A percentile compares a stretch with the other conserved stretches of the same genome.
These are phyloP conservation scores for Zangia roseola DNA, from an alignment of 768 basidiomycete species.

Conservation along the genomic window DNA sequence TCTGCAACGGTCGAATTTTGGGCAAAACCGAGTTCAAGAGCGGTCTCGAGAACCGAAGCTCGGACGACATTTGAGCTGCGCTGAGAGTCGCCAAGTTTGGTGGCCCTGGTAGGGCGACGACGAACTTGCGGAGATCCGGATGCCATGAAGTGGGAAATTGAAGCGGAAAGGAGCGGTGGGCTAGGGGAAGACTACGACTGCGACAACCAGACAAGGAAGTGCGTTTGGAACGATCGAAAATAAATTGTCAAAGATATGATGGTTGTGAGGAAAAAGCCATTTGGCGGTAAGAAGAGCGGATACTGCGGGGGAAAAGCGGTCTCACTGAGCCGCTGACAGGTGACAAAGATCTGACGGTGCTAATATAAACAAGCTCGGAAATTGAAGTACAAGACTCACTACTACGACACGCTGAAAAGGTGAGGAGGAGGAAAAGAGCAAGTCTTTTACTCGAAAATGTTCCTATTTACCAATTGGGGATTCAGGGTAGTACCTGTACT, in stretches of 20 bases:
- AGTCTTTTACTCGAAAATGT: neutral
- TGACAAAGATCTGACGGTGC: neutral
- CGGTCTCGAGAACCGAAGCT: slow-evolving; percentile 73
- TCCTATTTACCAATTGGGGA: slow-evolving; percentile 5
- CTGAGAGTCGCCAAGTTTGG: slow-evolving; percentile 7
- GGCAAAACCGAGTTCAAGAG: slow-evolving; percentile 64
- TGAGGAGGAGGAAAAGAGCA: slow-evolving; percentile 6
- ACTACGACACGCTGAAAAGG: slow-evolving; percentile 5
- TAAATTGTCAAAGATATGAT: slow-evolving; percentile 12
- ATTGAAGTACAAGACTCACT: slow-evolving; percentile 3
- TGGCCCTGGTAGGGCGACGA: slow-evolving; percentile 29
- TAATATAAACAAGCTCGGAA: neutral
- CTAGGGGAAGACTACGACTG: slow-evolving; percentile 1
- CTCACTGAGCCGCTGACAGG: slow-evolving; percentile 8
- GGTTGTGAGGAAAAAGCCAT: slow-evolving; percentile 19
- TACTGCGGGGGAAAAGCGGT: slow-evolving; percentile 18
- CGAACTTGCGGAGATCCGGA: slow-evolving; percentile 19
- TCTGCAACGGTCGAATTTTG: slow-evolving; percentile 58
- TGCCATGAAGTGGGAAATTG: slow-evolving; percentile 18
- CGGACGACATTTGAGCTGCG: slow-evolving; percentile 61
- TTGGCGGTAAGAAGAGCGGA: slow-evolving; percentile 14
- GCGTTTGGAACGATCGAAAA: slow-evolving; percentile 16
- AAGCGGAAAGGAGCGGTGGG: slow-evolving; percentile 17
- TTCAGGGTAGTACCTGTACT: too few species aligned
- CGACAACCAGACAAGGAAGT: neutral